Evolutionary conservation across 108 stramenopile species (phyloP).

Genomic region (Skeletonema potamos): DNA sequence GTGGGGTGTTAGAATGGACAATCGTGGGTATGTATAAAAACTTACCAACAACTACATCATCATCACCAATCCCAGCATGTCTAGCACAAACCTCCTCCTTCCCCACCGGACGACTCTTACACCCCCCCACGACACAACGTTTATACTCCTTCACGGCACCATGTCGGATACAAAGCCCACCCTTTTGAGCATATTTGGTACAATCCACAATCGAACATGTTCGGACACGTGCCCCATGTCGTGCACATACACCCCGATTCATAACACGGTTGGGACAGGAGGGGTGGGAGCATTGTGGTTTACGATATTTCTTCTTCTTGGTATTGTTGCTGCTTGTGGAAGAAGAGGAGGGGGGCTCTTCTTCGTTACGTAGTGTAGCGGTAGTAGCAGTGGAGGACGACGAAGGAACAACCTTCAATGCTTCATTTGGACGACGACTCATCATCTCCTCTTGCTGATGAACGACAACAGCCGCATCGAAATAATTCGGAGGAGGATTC

Average conservation of each 20-base stretch:
- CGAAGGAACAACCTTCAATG: too few species aligned
- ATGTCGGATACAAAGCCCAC: conserved; percentile 2
- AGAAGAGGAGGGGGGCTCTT: not conserved
- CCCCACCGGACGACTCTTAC: not conserved
- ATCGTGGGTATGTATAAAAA: not conserved
- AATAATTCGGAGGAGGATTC: too few species aligned
- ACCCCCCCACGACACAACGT: not conserved
- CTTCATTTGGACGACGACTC: too few species aligned
- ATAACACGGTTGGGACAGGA: not conserved
- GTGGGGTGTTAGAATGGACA: not conserved
- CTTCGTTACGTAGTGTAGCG: too few species aligned
- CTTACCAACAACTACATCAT: not conserved
- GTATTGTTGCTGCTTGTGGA: not conserved
- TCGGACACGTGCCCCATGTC: not conserved
- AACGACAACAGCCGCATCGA: too few species aligned
- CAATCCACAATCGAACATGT: not conserved
- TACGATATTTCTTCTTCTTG: not conserved
- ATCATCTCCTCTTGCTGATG: too few species aligned
- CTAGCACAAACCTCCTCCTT: not conserved
- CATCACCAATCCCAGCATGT: not conserved
- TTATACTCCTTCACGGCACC: conserved; percentile 1
- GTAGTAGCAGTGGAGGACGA: too few species aligned
- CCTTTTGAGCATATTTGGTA: conserved; percentile 3
- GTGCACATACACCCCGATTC: not conserved
- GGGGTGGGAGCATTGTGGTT: not conserved